These are phyloP conservation scores for Tricholoma hemisulphureum DNA, from an alignment of 768 basidiomycete genomes.

Conservation along the genomic window DNA sequence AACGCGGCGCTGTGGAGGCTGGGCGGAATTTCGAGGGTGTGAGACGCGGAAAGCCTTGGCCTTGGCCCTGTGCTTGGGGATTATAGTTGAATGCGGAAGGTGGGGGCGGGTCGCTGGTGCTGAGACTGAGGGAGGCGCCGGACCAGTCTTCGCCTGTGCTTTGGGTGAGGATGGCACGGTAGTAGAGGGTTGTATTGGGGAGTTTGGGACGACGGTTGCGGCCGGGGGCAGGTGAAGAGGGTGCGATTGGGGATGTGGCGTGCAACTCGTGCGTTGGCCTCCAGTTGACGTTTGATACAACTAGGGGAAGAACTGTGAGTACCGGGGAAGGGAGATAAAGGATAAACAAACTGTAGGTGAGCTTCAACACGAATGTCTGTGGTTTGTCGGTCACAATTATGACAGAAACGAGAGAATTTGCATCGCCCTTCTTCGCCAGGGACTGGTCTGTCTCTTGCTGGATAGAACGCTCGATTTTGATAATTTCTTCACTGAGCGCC, in stretches of 20 bases:
- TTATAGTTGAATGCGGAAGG: background rate
- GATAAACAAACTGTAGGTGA: slow-evolving; percentile 49
- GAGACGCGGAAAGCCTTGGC: background rate
- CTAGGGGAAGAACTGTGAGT: slow-evolving; percentile 28
- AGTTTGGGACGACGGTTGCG: background rate
- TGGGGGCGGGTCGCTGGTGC: slow-evolving; percentile 39
- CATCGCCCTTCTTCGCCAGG: slow-evolving; percentile 33
- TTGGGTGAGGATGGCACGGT: slow-evolving; percentile 53
- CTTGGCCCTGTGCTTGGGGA: background rate
- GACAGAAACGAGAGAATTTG: slow-evolving; percentile 38
- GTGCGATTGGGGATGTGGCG: slow-evolving; percentile 40
- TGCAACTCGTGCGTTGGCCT: slow-evolving; percentile 58
- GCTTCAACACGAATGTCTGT: slow-evolving; percentile 39
- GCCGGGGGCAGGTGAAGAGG: background rate
- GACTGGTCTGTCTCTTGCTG: slow-evolving; percentile 31
- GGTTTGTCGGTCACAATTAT: slow-evolving; percentile 42
- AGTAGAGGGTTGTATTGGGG: slow-evolving; percentile 46
- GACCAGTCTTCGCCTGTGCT: slow-evolving; percentile 63
- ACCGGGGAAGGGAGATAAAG: background rate
- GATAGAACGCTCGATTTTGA: slow-evolving; percentile 39
- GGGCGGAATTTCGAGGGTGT: background rate
- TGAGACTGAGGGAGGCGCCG: slow-evolving; percentile 48
- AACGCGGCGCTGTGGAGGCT: too few relatives aligned
- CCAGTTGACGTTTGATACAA: slow-evolving; percentile 53
- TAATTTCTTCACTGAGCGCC: slow-evolving; percentile 40